Evolutionary conservation across 495 filamentous ascomycete species (phyloP).

Genomic region (Trichoderma asperelloides): DNA sequence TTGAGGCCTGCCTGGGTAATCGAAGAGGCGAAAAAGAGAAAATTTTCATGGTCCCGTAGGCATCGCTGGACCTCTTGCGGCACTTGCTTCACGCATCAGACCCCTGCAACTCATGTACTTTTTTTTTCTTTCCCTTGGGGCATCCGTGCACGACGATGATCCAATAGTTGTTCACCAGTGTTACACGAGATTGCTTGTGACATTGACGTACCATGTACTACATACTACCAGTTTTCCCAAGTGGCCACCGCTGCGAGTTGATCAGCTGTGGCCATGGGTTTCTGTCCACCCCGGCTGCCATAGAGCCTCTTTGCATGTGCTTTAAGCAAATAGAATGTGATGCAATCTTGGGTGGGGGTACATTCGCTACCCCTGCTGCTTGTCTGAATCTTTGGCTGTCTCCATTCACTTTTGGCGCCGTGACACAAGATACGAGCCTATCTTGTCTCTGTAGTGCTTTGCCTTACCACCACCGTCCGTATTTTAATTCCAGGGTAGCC

Average conservation of each 20-base stretch:
- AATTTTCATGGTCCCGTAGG: not conserved
- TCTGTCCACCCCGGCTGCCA: not conserved
- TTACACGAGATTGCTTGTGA: constrained; percentile 7
- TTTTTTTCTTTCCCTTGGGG: not conserved
- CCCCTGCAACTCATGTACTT: not conserved
- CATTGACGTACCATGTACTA: too few species aligned
- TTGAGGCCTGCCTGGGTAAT: too few species aligned
- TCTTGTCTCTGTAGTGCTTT: too few species aligned
- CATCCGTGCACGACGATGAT: not conserved
- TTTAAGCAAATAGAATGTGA: not conserved
- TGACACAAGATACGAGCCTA: not conserved
- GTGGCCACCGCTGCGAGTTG: not conserved
- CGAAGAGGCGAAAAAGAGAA: not conserved
- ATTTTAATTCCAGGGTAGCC: not conserved
- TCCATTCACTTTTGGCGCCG: not conserved
- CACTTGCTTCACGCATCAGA: not conserved
- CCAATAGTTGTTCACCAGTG: not conserved
- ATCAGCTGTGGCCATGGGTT: not conserved
- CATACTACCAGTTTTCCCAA: not conserved
- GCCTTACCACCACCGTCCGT: not conserved
- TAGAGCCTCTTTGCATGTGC: not conserved
- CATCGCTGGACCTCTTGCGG: not conserved
- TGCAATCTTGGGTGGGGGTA: not conserved
- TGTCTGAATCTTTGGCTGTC: constrained; percentile 1
- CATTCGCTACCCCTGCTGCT: not conserved